Base-by-base conservation (phyloP, 73 alveolate species). In the Paramecium biaurelia region DNA sequence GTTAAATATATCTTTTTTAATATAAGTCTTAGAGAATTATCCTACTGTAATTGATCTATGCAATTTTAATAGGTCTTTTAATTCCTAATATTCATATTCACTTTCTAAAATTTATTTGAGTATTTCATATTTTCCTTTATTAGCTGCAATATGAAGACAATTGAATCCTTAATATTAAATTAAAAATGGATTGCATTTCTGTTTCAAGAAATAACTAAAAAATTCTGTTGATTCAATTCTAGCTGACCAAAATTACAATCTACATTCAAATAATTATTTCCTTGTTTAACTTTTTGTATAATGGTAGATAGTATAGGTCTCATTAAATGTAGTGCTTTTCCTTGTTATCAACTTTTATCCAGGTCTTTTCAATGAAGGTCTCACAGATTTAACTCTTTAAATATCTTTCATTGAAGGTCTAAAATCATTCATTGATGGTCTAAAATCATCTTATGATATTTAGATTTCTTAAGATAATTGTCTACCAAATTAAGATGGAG, bases 31-130 rank as follows among this genome's bases (percentile, higher is more conserved):
- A 0, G 84, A 11, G 28, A 63, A 63, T 26, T 63, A 30, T 32
- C n/a, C 84, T 11, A 63, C 84, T 6, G 43, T 63, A 5, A 63
- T 63, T 11, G 57, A 37, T 15, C 59, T 28, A 74, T 74, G 59
- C 11, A 37, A 74, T 18, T 5, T 14, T 8, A 32, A 24, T 12
- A 74, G 59, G 8, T 74, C 67, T 74, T 24, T 37, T 4, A 37
- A 74, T 74, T 74, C 87, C 8, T 74, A 37, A 74, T 37, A 74
- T 14, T 74, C 87, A 37, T 74, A 74, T 30, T 74, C 87, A 74
- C 37, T 20, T 41, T 37, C 67, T 11, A 74, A 74, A 7, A 74
- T 74, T 28, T 9, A n/a, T 74, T 37, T 74, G 2, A 74, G 35
- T 20, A 74, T 74, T 6, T 74, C 28, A 74, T 74, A 74, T 37